Percentiles rank a stretch among this genome's conserved stretches.
Evolutionary conservation across 306 rosid species (phyloP).

Genomic region (Crotalaria pallida): DNA sequence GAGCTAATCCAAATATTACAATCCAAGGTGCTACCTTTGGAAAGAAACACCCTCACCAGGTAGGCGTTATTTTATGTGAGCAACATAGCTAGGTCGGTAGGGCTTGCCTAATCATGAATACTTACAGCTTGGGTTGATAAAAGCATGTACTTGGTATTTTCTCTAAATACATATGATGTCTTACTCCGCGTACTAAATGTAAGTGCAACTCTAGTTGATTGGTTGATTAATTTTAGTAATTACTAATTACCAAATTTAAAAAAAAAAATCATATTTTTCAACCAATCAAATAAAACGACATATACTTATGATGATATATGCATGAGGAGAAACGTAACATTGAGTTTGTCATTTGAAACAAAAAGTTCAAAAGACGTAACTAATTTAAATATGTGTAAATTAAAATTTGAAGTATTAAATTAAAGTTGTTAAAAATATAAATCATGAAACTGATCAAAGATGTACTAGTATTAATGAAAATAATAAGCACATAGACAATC

Average conservation of each 20-base stretch:
- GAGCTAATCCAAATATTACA: too few species aligned
- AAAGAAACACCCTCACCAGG: background rate
- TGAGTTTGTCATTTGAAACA: too few species aligned
- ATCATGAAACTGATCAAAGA: background rate
- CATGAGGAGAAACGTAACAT: too few species aligned
- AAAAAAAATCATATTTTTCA: too few species aligned
- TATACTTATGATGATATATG: too few species aligned
- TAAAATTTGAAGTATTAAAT: background rate
- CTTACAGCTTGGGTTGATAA: background rate
- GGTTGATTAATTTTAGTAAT: too few species aligned
- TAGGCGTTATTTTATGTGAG: background rate
- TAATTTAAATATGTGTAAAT: background rate
- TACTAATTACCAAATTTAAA: too few species aligned
- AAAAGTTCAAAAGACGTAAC: background rate
- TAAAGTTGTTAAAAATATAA: background rate
- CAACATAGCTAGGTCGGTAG: background rate
- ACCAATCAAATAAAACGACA: too few species aligned
- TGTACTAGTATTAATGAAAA: background rate
- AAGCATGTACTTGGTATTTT: background rate
- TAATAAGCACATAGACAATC: background rate
- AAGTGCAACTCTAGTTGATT: too few species aligned
- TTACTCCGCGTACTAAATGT: too few species aligned
- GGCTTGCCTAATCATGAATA: background rate
- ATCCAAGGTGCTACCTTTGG: background rate
- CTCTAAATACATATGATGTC: too few species aligned